Evolutionary conservation across 768 basidiomycete genomes (phyloP).

Genomic region (Amanita pallidorosea): DNA sequence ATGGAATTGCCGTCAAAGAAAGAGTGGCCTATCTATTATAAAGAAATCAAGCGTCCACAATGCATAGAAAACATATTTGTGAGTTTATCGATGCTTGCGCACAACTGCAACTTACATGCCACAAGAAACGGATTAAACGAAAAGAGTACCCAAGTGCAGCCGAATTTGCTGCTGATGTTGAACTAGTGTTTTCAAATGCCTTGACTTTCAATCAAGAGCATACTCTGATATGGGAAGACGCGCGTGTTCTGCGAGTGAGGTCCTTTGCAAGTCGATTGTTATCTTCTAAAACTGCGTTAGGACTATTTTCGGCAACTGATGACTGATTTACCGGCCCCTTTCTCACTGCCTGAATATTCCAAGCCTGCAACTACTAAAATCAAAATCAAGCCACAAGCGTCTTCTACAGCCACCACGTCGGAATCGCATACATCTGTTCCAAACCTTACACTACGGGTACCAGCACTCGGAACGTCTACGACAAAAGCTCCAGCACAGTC

Average conservation of each 20-base stretch:
- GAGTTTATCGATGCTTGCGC: constrained; percentile 17
- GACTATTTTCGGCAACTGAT: constrained; percentile 66
- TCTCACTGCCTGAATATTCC: constrained; percentile 52
- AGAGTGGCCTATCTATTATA: constrained; percentile 72
- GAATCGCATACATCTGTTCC: constrained; percentile 12
- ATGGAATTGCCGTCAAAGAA: constrained; percentile 78
- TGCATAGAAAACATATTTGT: constrained; percentile 73
- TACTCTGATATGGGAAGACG: constrained; percentile 76
- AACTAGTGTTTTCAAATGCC: constrained; percentile 86
- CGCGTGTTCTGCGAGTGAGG: constrained; percentile 51
- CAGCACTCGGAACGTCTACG: constrained; percentile 14
- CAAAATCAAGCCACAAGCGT: constrained; percentile 49
- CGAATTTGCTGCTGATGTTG: constrained; percentile 79
- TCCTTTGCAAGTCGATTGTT: constrained; percentile 4
- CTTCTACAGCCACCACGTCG: constrained; percentile 15
- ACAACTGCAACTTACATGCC: constrained; percentile 7
- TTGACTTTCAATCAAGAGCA: constrained; percentile 82
- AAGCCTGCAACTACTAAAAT: constrained; percentile 52
- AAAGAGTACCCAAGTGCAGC: constrained; percentile 61
- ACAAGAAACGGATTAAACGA: constrained; percentile 68
- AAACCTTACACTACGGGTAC: constrained; percentile 19
- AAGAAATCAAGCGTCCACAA: constrained; percentile 66
- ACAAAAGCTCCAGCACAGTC: constrained; percentile 13
- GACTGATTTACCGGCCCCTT: constrained; percentile 65
- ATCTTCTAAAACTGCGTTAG: constrained; percentile 23